Evolutionary conservation across 2,329 filamentous ascomycete species (phyloP), one percentile per base, ranked within the genome.

Genomic region (Aspergillus ochraceoroseus): DNA sequence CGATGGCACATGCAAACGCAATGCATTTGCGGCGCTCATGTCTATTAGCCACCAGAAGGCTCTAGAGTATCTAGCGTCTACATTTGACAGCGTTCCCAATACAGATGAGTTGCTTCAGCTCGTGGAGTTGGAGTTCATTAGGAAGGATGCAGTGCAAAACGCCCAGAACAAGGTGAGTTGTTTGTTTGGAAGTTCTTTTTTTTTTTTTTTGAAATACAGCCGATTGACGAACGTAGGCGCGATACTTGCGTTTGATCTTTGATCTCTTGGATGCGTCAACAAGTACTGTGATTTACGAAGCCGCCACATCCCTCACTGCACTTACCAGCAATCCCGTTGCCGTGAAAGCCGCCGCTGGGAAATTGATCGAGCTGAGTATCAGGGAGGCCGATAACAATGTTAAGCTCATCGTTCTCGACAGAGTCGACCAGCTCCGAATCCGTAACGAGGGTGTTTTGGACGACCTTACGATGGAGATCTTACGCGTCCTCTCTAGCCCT

Each of bases 371-470:
- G 66, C 75, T 98, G 6, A 88, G 85, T 62, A 95, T 98, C 63
- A 95, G 94, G 70, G 92, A 96, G 68, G 83, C 92, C 0, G 92
- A 98, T 65, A 98, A 98, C 73, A 98, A 98, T 61, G 92, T 98
- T 50, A 98, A 98, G 71, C 81, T 98, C 31, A 98, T 98, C 54
- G 92, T 98, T 13, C 75, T 98, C 29, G 92, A 96, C 59, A 84
- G 90, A 31, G 92, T 98, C 25, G 85, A 95, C 57, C 83, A 90
- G 57, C 67, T 95, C 48, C 79, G 89, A 54, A 82, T 83, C 62
- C 87, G 87, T 66, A 94, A 95, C 54, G 86, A 92, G 60, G 89
- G 89, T 37, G 81, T 96, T 13, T 69, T 98, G 43, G 89, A 96
- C 59, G 92, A 98, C 58, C 70, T 96, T 33, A 87, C 86, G 3